Evolutionary conservation across 1,139 yeast genomes (phyloP), one percentile per base, ranked within the genome.

Genomic region (Scheffersomyces insectosa): DNA sequence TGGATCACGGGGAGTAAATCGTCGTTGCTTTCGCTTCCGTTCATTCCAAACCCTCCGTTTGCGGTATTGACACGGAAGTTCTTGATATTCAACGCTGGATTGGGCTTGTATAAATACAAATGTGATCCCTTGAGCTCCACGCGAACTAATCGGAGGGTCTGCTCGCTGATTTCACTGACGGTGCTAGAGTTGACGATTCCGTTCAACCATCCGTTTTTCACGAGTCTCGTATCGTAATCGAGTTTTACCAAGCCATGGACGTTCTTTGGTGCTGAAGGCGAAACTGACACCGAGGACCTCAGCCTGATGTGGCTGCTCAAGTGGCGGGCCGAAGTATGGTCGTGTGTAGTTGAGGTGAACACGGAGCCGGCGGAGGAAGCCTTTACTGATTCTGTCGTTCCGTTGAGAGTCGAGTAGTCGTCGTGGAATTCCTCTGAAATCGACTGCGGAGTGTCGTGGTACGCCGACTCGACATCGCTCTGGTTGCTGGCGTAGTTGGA

Each of bases 101-200:
- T 80, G 6, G 82, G 70, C 54, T 79, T 83, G 64, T 77, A 83
- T 23, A 86, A 58, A 47, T 72, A 72, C 43, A 86, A 60, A 41
- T 73, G 72, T 0, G 88, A 75, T 7, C 95, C 95, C 52, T 74
- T 79, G 49, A 86, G 65, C 57, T 84, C 90, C 0, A 83, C 86
- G 44, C 85, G 71, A 51, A 67, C 79, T 30, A 85, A 56, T 48
- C 74, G 75, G 52, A 76, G 58, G 32, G 65, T 59, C 16, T 65
- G 67, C 36, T 70, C 78, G 42, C 61, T 59, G 43, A 72, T 72
- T 35, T 72, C 75, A 31, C 54, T 57, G 29, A 57, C 57, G 23
- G 63, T 50, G 43, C 64, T 59, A 25, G 71, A 61, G 46, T 68
- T 68, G 28, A 66, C 51, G 16, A 71, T 63, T 20, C 67, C 79